Evolutionary conservation across 305 asterid species (phyloP).

Genomic region (Fraxinus albicans): DNA sequence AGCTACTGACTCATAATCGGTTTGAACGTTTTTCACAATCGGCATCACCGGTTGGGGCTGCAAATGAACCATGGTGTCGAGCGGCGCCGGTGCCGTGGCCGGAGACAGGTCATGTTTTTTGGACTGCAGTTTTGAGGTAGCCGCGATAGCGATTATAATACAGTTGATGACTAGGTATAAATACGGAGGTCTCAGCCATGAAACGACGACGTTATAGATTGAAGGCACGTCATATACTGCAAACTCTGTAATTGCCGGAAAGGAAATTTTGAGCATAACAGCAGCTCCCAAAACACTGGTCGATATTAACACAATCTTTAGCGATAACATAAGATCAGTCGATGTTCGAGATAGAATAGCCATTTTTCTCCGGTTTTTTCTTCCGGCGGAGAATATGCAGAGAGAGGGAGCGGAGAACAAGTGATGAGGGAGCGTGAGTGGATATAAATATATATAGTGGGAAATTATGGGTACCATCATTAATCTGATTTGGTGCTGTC

Average conservation of each 20-base stretch:
- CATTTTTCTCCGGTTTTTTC: conserved; percentile 11
- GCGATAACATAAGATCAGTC: conserved; percentile 22
- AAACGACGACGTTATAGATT: conserved; percentile 52
- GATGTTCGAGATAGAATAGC: conserved; percentile 27
- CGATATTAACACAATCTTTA: conserved; percentile 49
- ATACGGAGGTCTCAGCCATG: conserved; percentile 77
- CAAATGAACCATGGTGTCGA: conserved; percentile 5
- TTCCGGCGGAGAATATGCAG: not conserved
- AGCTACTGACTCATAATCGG: not conserved
- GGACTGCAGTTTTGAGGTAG: conserved; percentile 62
- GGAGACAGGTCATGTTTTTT: conserved; percentile 29
- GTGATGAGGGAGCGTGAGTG: not conserved
- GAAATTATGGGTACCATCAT: conserved; percentile 6
- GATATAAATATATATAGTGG: not conserved
- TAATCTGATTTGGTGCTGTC: not conserved
- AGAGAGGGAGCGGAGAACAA: conserved; percentile 2
- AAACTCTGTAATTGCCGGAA: conserved; percentile 46
- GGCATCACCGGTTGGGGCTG: conserved; percentile 11
- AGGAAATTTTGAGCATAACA: conserved; percentile 42
- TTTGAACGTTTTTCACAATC: conserved; percentile 2
- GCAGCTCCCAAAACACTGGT: conserved; percentile 61
- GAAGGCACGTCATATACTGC: conserved; percentile 51
- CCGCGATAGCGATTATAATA: conserved; percentile 69
- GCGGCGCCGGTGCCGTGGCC: not conserved
- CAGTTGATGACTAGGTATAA: conserved; percentile 69